Base-by-base conservation (phyloP, 2,329 filamentous ascomycete genomes). In the Fusarium sp. region DNA sequence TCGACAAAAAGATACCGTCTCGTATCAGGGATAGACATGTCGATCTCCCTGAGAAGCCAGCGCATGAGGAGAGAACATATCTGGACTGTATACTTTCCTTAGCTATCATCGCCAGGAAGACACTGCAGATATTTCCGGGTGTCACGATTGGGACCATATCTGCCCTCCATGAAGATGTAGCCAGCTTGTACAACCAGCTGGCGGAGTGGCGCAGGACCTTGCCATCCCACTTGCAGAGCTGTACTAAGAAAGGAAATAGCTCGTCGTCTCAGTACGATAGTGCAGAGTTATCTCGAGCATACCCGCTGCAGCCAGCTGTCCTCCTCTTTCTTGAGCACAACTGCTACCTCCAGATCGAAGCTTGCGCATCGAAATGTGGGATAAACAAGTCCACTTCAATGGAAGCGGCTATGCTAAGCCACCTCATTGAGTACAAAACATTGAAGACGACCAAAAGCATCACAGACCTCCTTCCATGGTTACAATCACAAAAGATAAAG, bases 51-150 rank as follows among this genome's bases (percentile, higher is more conserved):
- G 37, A 45, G 14, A 20, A 21, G 4, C 37, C 48, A 7, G 20
- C 14, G 13, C 48, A 51, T 31, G 48, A 51, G 11, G 48, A 51
- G 27, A 18, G 37, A 33, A 51, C 48, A 51, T 51, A 51, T 20
- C 37, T 51, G 3, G 48, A 51, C 20, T 40, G 18, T 2, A 51
- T 51, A 51, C 48, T 51, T 5, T 15, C 48, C 17, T 15, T 51
- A 10, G 37, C 48, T 14, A 20, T 51, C 37, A 33, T 51, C 25
- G 20, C 29, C 6, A 51, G 17, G 27, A 51, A 43, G 20, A 51
- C 45, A 18, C n/a, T 43, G 6, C 37, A 51, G 14, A 15, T 8
- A 4, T 23, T 51, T 18, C 17, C 29, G 6, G 20, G 37, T 14
- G 14, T 14, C 7, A 5, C 14, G 25, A 9, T 25, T 17, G 27